Evolutionary conservation across 2,329 filamentous ascomycete species (phyloP).

Genomic region (Ophiocordyceps robertsii): DNA sequence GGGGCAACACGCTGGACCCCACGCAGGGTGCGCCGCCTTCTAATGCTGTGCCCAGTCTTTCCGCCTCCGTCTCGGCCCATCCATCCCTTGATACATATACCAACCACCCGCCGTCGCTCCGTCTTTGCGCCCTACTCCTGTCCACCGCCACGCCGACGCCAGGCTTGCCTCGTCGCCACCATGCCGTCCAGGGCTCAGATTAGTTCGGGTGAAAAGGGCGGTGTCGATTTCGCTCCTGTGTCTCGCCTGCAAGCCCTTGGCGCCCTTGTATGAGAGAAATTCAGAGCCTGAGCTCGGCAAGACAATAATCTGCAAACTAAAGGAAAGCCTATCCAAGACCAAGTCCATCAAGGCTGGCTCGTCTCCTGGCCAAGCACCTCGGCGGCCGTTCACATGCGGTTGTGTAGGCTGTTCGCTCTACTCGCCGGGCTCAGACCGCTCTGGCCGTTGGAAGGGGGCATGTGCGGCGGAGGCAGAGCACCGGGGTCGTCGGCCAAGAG

Average conservation of each 20-base stretch:
- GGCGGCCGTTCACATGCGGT: conserved; percentile 10
- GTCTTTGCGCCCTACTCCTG: too few species aligned
- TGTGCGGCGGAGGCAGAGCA: conserved; percentile 30
- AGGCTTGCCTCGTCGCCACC: too few species aligned
- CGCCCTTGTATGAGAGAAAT: background rate
- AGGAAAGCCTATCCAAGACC: background rate
- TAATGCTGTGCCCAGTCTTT: too few species aligned
- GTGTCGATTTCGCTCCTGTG: background rate
- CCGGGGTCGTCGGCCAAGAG: conserved; percentile 63
- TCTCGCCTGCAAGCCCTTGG: background rate
- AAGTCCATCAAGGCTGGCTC: background rate
- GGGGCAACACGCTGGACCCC: too few species aligned
- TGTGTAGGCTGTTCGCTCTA: conserved; percentile 9
- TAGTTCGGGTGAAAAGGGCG: too few species aligned
- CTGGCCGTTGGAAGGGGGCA: conserved; percentile 13
- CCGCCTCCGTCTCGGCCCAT: too few species aligned
- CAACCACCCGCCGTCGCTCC: too few species aligned
- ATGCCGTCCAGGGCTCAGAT: too few species aligned
- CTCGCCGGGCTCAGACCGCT: background rate
- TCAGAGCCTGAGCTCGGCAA: background rate
- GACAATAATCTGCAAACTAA: background rate
- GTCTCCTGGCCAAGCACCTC: background rate
- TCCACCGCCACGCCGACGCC: too few species aligned
- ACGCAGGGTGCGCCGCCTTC: too few species aligned
- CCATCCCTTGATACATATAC: too few species aligned